phyloP scores from a whole-genome alignment of 2,329 filamentous ascomycete genomes.

The Neodidymelliopsis sp. region DNA sequence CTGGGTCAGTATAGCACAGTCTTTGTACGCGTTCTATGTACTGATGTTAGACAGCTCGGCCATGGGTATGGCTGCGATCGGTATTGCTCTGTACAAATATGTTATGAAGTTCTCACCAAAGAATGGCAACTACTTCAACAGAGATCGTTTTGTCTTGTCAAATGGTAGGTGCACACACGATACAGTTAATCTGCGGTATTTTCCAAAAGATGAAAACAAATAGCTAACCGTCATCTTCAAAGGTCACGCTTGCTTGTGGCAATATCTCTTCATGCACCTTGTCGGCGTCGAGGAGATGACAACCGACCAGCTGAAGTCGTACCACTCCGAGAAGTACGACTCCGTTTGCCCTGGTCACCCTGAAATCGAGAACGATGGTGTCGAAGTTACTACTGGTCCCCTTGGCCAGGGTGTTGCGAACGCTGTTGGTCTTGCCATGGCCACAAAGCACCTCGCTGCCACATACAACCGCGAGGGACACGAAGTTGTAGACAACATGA shows the following conservation, averaged over 20 bases:
- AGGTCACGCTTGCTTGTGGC: slow-evolving; percentile 62
- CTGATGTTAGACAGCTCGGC: slow-evolving; percentile 39
- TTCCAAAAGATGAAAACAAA: neutral
- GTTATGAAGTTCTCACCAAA: slow-evolving; percentile 66
- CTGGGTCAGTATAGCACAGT: neutral
- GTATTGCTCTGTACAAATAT: slow-evolving; percentile 68
- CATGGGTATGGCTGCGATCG: slow-evolving; percentile 69
- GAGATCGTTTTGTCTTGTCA: slow-evolving; percentile 69
- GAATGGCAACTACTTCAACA: slow-evolving; percentile 66
- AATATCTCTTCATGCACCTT: slow-evolving; percentile 62
- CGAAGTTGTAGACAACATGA: slow-evolving; percentile 59
- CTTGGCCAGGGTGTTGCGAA: slow-evolving; percentile 67
- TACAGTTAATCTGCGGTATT: too few relatives aligned
- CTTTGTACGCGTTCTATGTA: neutral
- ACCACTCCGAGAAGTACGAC: slow-evolving; percentile 57
- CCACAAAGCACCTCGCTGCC: slow-evolving; percentile 65
- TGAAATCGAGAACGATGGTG: slow-evolving; percentile 64
- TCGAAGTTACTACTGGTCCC: slow-evolving; percentile 67
- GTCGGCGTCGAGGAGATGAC: slow-evolving; percentile 63
- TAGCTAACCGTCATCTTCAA: too few relatives aligned
- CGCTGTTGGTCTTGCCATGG: slow-evolving; percentile 61
- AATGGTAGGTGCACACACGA: neutral
- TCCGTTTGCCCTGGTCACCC: slow-evolving; percentile 63
- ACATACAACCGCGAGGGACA: slow-evolving; percentile 63
- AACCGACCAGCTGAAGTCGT: slow-evolving; percentile 63